Evolutionary conservation across 345 rosid genomes (phyloP), one percentile per base, ranked within the genome.

Genomic region (Euphorbia pulcherrima): DNA sequence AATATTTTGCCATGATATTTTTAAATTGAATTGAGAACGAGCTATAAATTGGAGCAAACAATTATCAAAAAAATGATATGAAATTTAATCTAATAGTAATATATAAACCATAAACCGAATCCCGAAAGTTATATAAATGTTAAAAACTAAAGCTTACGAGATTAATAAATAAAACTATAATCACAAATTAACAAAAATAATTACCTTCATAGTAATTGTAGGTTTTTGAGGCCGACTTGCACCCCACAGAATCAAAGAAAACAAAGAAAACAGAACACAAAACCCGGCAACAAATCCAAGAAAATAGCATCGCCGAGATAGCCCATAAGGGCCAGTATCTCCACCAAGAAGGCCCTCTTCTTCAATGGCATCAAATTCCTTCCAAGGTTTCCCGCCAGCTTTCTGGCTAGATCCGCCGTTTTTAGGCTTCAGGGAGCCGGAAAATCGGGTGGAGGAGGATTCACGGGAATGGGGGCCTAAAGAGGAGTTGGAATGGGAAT

Each of bases 401-500:
- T 76, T 81, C 27, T 72, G 70, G 26, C 68, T 54, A 13, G 76
- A 51, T 41, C 67, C 74, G 4, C 76, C 79, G 16, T 63, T 67
- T 51, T 76, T 75, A 8, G 85, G 83, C 59, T 80, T 83, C 35
- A 76, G 74, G 50, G 86, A 83, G 17, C 74, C 85, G 13, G 92
- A 87, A 72, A 82, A 79, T 48, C 90, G 87, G 9, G 88, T 83
- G 52, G 96, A 84, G 60, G 88, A 82, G 27, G 92, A 89, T 40
- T 83, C 88, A 0, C 87, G 87, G 8, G 92, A 86, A 62, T 80
- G 90, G 17, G 87, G 94, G 18, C 89, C 94, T 6, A 82, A 72
- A 30, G 90, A 88, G 24, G 94, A 86, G 86, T 86, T 86, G 63
- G 86, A 85, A 68, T 85, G 90, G 20, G 89, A 85, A 67, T 87